phyloP scores from a whole-genome alignment of 768 basidiomycete genomes.

The Termitomyces sp. region DNA sequence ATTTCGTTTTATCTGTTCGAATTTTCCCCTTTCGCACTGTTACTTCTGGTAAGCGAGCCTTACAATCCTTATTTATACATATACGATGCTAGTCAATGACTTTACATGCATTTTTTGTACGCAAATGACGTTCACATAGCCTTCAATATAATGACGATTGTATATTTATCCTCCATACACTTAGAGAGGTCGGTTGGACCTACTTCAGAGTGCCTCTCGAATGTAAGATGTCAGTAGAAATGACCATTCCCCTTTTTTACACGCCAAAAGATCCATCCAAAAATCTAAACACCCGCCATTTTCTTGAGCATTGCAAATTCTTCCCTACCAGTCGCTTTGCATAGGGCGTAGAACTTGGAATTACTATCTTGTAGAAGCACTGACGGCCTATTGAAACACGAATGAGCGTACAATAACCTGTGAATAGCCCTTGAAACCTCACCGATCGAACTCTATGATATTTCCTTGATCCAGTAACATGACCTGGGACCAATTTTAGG shows the following conservation, averaged over 20 bases:
- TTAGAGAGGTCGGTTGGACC: too few species aligned
- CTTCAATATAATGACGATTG: not conserved
- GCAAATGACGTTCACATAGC: not conserved
- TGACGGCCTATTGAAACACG: constrained; percentile 37
- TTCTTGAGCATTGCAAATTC: constrained; percentile 67
- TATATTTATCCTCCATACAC: not conserved
- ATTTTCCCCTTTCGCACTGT: not conserved
- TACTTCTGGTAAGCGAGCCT: not conserved
- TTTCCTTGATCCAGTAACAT: constrained; percentile 75
- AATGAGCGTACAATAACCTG: not conserved
- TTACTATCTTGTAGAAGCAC: constrained; percentile 46
- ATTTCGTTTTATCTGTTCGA: not conserved
- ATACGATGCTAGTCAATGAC: not conserved
- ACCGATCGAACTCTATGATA: constrained; percentile 72
- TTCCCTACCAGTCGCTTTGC: constrained; percentile 67
- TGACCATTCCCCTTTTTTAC: not conserved
- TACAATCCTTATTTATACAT: not conserved
- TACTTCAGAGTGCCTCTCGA: not conserved
- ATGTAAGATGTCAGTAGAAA: not conserved
- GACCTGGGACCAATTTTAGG: constrained; percentile 36
- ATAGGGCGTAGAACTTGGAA: constrained; percentile 63
- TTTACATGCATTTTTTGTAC: not conserved
- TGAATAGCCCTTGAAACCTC: constrained; percentile 7
- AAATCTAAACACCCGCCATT: constrained; percentile 44
- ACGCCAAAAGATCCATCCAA: not conserved